Conservation (phyloP, 192 early-diverging fungal species). For the Coemansia sp. region DNA sequence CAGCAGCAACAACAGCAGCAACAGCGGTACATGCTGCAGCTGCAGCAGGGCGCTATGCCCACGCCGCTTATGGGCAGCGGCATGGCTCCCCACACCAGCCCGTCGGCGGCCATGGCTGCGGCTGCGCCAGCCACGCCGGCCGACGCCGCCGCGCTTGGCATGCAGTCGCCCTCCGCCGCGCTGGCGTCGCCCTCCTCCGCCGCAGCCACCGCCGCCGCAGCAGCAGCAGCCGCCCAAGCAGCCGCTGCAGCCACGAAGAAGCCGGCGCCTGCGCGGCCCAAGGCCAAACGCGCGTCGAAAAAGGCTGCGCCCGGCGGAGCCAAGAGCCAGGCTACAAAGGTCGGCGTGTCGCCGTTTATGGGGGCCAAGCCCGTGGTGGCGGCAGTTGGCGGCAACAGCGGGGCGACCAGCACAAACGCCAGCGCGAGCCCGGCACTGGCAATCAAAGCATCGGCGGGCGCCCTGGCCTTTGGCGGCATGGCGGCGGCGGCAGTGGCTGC, state of each 20-base stretch:
- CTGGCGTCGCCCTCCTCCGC: not conserved
- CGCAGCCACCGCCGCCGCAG: constrained; percentile 3
- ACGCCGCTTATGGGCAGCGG: not conserved
- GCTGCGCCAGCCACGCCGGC: not conserved
- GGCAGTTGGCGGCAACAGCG: constrained; percentile 8
- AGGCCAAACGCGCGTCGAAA: constrained; percentile 28
- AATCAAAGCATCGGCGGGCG: constrained; percentile 15
- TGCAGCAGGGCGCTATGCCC: constrained; percentile 7
- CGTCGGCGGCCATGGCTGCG: not conserved
- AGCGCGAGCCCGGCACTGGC: constrained; percentile 32
- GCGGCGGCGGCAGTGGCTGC: not conserved
- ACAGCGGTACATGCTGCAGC: constrained; percentile 17
- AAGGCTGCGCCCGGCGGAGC: constrained; percentile 16
- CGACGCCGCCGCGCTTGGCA: not conserved
- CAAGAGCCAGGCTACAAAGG: not conserved
- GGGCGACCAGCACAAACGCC: constrained; percentile 10
- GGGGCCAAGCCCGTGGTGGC: no score
- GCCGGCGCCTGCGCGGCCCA: constrained; percentile 20
- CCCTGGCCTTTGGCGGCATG: not conserved
- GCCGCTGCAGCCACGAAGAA: constrained; percentile 25
- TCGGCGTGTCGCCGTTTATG: no score
- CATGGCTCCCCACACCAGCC: not conserved
- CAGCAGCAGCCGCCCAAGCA: not conserved
- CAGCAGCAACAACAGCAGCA: constrained; percentile 5
- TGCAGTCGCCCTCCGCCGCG: not conserved